Evolutionary conservation across 2,329 filamentous ascomycete genomes (phyloP).

Genomic region (Lomentospora prolificans): DNA sequence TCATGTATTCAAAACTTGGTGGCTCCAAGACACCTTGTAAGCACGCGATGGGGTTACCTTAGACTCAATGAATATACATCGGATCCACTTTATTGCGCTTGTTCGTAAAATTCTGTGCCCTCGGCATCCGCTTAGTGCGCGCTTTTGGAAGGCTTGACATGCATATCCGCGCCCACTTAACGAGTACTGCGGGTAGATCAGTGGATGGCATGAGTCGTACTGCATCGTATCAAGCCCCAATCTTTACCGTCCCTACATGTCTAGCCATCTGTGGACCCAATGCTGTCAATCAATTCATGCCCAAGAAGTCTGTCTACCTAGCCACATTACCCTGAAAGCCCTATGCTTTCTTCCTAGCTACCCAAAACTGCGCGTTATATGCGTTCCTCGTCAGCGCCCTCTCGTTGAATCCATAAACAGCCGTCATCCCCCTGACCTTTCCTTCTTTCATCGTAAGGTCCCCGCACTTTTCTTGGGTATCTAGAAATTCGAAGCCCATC

Average conservation of each 20-base stretch:
- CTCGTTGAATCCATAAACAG: constrained; percentile 42
- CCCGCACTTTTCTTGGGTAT: constrained; percentile 30
- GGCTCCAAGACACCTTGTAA: too few relatives aligned
- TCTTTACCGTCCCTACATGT: too few relatives aligned
- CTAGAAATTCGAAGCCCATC: constrained; percentile 41
- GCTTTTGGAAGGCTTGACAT: too few relatives aligned
- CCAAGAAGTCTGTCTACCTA: not conserved
- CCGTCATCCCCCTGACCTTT: constrained; percentile 33
- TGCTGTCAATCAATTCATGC: not conserved
- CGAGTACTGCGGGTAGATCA: too few relatives aligned
- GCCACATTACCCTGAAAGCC: not conserved
- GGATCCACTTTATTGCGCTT: too few relatives aligned
- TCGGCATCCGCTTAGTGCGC: too few relatives aligned
- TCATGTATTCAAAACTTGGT: too few relatives aligned
- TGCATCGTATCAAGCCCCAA: not conserved
- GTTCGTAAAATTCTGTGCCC: too few relatives aligned
- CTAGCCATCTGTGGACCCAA: not conserved
- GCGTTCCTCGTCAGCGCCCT: constrained; percentile 40
- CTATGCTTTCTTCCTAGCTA: constrained; percentile 23
- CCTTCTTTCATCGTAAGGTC: constrained; percentile 29
- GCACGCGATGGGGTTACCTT: too few relatives aligned
- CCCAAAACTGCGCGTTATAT: constrained; percentile 46
- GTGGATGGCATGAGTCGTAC: too few relatives aligned
- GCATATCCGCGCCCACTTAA: too few relatives aligned
- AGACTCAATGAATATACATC: too few relatives aligned